Conservation (phyloP, 139 green algal genomes). For the Chlorella sorokiniana region DNA sequence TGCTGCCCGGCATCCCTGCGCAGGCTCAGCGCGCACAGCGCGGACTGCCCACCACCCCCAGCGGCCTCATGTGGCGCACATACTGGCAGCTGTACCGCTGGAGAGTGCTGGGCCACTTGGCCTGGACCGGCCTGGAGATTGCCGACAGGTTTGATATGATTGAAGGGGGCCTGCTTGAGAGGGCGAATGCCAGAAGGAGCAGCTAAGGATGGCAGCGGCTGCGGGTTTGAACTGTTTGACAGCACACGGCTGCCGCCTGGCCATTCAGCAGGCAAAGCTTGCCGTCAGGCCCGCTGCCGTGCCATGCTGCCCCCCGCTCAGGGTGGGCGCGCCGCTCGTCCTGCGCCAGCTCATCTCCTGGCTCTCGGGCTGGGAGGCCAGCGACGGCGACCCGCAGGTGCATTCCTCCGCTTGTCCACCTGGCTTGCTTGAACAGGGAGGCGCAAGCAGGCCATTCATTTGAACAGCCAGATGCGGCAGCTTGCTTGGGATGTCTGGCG, state of each 20-base stretch:
- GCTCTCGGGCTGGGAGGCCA: conserved; percentile 48
- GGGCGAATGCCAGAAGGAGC: too few relatives aligned
- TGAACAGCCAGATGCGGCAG: too few relatives aligned
- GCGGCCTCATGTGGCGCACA: conserved; percentile 49
- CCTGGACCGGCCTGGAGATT: conserved; percentile 61
- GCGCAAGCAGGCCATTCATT: too few relatives aligned
- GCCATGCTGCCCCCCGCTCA: conserved; percentile 54
- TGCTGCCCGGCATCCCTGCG: background rate
- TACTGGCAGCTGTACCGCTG: conserved; percentile 56
- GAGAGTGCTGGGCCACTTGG: conserved; percentile 49
- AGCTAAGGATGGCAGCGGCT: too few relatives aligned
- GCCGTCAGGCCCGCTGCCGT: background rate
- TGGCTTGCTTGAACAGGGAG: too few relatives aligned
- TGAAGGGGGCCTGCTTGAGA: too few relatives aligned
- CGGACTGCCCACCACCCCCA: background rate
- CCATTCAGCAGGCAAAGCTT: too few relatives aligned
- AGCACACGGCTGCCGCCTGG: background rate
- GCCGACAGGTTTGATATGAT: conserved; percentile 62
- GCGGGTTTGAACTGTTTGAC: background rate
- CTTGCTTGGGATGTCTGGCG: too few relatives aligned
- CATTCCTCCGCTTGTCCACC: too few relatives aligned
- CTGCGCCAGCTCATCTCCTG: conserved; percentile 75
- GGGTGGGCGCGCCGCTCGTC: conserved; percentile 66
- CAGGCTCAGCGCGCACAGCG: conserved; percentile 8
- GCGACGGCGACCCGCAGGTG: conserved; percentile 18